Conservation (phyloP, 768 basidiomycete genomes). For the Auriscalpium microsporum region DNA sequence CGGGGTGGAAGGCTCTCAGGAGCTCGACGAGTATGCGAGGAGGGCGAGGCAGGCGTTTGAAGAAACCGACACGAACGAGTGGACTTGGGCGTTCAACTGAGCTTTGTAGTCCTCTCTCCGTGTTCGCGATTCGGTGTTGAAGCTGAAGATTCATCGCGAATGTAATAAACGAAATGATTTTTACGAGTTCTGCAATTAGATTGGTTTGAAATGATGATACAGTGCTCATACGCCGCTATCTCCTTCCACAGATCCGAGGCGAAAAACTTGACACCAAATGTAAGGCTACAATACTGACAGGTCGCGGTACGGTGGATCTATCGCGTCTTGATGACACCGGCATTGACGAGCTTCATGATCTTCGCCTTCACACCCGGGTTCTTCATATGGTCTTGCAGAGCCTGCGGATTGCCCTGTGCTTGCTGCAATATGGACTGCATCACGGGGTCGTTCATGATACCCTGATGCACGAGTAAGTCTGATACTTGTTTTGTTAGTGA, state of each 20-base stretch:
- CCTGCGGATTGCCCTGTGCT: slow-evolving; percentile 81
- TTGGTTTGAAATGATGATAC: background rate
- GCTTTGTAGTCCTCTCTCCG: too few species aligned
- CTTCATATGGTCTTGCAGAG: slow-evolving; percentile 94
- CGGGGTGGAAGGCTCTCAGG: slow-evolving; percentile 32
- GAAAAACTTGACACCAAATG: background rate
- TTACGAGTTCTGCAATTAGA: background rate
- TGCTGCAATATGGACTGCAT: slow-evolving; percentile 96
- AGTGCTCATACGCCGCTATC: background rate
- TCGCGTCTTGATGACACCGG: slow-evolving; percentile 87
- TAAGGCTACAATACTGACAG: background rate
- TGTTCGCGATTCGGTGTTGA: too few species aligned
- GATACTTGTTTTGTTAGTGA: background rate
- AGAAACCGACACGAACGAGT: slow-evolving; percentile 46
- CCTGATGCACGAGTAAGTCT: slow-evolving; percentile 28
- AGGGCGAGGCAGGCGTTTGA: slow-evolving; percentile 36
- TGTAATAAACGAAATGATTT: background rate
- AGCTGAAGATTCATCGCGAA: too few species aligned
- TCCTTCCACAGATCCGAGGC: background rate
- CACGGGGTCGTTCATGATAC: slow-evolving; percentile 82
- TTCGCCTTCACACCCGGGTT: slow-evolving; percentile 74
- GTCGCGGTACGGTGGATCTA: slow-evolving; percentile 25
- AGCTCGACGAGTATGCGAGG: slow-evolving; percentile 38
- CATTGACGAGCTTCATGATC: slow-evolving; percentile 84
- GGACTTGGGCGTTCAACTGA: slow-evolving; percentile 20